Evolutionary conservation across 441 rosid species (phyloP).

Genomic region (Manihot esculenta): DNA sequence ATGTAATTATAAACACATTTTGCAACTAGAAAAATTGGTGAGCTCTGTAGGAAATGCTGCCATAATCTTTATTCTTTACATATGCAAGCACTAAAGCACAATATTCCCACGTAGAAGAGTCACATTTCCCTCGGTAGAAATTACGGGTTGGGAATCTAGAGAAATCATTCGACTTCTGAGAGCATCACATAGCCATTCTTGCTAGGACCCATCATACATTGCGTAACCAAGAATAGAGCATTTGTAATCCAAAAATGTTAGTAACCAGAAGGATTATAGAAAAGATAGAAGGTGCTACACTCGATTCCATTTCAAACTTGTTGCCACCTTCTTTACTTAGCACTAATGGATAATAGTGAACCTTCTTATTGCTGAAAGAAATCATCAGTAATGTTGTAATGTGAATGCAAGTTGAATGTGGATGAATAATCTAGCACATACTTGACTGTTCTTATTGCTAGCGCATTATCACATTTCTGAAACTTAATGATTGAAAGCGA

Average conservation of each 20-base stretch:
- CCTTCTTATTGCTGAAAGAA: not conserved
- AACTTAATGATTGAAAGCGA: not conserved
- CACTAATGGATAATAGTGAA: not conserved
- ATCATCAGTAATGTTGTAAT: not conserved
- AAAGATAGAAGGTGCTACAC: not conserved
- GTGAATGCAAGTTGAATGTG: conserved; percentile 1
- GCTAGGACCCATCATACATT: not conserved
- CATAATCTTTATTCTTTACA: not conserved
- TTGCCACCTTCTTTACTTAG: not conserved
- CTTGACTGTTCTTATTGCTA: conserved; percentile 11
- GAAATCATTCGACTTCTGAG: not conserved
- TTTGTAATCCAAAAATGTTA: not conserved
- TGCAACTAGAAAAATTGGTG: not conserved
- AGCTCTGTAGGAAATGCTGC: not conserved
- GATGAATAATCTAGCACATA: not conserved
- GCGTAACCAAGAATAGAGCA: not conserved
- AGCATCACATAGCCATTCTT: not conserved
- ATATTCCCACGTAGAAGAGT: not conserved
- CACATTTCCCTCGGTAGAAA: not conserved
- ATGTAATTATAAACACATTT: not conserved
- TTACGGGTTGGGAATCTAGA: not conserved
- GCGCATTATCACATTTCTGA: not conserved
- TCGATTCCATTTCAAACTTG: not conserved
- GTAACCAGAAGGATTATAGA: not conserved
- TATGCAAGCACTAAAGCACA: not conserved